Evolutionary conservation across 805 yeast genomes (phyloP), one percentile per base, ranked within the genome.

Genomic region (Vanderwaltozyma yarrowii): DNA sequence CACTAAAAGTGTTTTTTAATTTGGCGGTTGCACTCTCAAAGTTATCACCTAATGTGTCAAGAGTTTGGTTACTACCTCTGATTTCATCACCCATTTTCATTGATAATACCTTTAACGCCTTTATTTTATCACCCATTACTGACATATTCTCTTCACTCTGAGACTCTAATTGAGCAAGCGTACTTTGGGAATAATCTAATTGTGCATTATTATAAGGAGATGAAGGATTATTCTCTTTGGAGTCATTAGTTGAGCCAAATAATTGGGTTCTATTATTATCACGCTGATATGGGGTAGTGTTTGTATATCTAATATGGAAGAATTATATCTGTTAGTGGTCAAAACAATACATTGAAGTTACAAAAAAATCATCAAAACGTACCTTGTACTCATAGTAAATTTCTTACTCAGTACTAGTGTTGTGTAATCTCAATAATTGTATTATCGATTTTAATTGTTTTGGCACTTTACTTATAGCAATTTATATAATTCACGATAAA

Each of bases 31-130:
- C 66, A 34, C 57, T 56, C 27, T 70, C 76, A 50, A 74, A 74
- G 14, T 67, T 62, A 27, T 69, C 52, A 6, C 65, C 63, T 32
- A 74, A 49, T 17, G 60, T 56, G 26, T 58, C 60, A 31, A 74
- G 50, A n/a, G 73, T 58, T 36, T 67, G 58, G 45, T 67, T 68
- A 23, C 77, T 69, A 23, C 70, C 70, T 27, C 71, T 67, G 30
- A 79, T 80, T 52, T 79, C 82, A 41, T 71, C 76, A 13, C 84
- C 84, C 71, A 79, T 79, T 45, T 62, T 69, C 33, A 69, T 34
- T 2, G 80, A 68, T 18, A 78, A 57, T 33, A 69, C 70, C 52
- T 78, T 80, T 38, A 80, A 59, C 21, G 74, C 64, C 35, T 65
- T 59, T 16, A 80, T 67, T 45, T 73, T 76, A 29, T 70, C 67